A percentile compares a stretch with the other conserved stretches of the same genome.
Evolutionary conservation across 2,329 filamentous ascomycete species (phyloP).

Genomic region (Cryphonectria naterciae): DNA sequence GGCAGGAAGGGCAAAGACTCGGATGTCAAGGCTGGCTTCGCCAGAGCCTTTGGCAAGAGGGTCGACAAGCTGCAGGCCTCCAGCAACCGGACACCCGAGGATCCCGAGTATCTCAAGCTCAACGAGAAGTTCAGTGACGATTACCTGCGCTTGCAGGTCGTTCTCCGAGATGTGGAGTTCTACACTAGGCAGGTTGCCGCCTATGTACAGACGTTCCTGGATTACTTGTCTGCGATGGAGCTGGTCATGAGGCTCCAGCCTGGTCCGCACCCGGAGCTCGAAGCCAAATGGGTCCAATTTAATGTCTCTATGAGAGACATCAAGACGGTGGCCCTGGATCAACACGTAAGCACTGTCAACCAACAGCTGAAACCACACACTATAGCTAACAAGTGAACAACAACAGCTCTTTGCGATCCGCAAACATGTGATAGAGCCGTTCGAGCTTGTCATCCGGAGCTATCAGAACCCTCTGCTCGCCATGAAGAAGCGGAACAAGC

Average conservation of each 20-base stretch:
- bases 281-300: constrained; percentile 93
- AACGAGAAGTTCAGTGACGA: constrained; percentile 90
- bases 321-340: constrained; percentile 78
- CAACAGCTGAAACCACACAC: neutral
- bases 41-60: constrained; percentile 87
- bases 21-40: constrained; percentile 80
- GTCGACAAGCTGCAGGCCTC: constrained; percentile 81
- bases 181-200: constrained; percentile 81
- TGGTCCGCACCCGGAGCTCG: constrained; percentile 78
- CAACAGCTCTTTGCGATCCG: constrained; percentile 68
- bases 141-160: constrained; percentile 88
- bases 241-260: constrained; percentile 74
- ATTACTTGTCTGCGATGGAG: constrained; percentile 81
- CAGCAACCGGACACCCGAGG: constrained; percentile 67
- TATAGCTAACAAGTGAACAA: constrained; percentile 39
- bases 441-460: constrained; percentile 44
- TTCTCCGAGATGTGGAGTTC: constrained; percentile 90
- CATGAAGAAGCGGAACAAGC: constrained; percentile 93
- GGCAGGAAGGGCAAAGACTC: constrained; percentile 85
- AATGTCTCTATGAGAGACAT: constrained; percentile 87
- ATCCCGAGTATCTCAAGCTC: constrained; percentile 78
- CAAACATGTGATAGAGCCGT: constrained; percentile 78
- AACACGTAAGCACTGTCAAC: constrained; percentile 66
- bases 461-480: constrained; percentile 84
- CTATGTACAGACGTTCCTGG: constrained; percentile 81